phyloP scores from a whole-genome alignment of 139 green algal genomes.

The Chlorella sp. region DNA sequence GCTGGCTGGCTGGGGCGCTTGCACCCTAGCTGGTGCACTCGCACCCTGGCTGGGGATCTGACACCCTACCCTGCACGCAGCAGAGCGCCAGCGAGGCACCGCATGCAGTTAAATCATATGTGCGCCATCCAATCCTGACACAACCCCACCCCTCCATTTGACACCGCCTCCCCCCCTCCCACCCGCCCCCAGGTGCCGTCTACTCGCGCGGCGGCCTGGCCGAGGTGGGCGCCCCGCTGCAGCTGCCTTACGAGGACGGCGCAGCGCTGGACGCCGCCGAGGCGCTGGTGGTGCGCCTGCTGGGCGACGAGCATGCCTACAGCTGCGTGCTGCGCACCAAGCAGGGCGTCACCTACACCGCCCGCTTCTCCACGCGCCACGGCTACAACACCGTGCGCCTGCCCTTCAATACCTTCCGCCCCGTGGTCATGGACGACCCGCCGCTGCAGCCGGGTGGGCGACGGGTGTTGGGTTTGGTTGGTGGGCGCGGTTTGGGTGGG shows the following conservation, averaged over 20 bases:
- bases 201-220: conserved; percentile 65
- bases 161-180: no score
- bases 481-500: neutral
- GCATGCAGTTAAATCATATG: no score
- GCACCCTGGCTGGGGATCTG: no score
- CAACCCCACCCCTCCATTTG: no score
- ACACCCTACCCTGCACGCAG: no score
- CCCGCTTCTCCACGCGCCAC: neutral
- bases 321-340: conserved; percentile 65
- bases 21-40: neutral
- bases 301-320: conserved; percentile 89
- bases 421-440: neutral
- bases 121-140: no score
- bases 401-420: conserved; percentile 83
- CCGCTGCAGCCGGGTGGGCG: conserved; percentile 49
- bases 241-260: neutral
- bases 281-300: conserved; percentile 80
- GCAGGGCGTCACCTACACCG: neutral
- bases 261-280: conserved; percentile 65
- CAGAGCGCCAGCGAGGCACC: no score
- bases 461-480: neutral
- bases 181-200: conserved; percentile 56
- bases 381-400: conserved; percentile 78
- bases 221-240: conserved; percentile 56
- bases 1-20: neutral